Evolutionary conservation across 225 moss, liverwort and hornwort species (phyloP), one percentile per base, ranked within the genome.

Genomic region (Marchantia paleacea): DNA sequence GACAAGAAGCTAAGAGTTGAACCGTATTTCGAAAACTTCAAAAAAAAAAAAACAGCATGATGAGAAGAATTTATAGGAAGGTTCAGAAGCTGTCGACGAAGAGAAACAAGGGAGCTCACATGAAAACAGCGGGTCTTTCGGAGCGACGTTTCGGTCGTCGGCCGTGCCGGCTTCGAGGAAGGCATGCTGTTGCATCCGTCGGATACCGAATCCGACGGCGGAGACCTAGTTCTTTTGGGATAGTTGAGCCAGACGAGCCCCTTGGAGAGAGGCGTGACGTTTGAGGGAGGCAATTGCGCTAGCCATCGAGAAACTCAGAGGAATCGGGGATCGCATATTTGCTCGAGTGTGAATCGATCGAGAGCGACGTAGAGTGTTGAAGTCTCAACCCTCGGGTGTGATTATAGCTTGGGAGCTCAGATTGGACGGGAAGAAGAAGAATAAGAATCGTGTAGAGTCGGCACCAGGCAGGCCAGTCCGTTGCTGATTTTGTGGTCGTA

Each of bases 101-200:
- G 20, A 49, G 71, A n/a, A 53, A 24, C 19, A 19, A 26, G 57
- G 25, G 53, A 55, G 29, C 15, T 75, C 75, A 57, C 57, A 30
- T 75, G 75, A 25, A 25, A 57, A 12, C 28, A 29, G 30, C 50
- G 13, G 52, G 75, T n/a, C 75, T 25, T 25, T 18, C 2, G 26
- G 54, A 54, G 25, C 55, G 75, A 60, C 75, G 75, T 10, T 76
- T 76, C 55, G n/a, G 31, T 60, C 31, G 60, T 76, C 31, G 39
- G 29, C 54, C 58, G 18, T 22, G 75, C 39, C 75, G 58, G 58
- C 75, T 31, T 8, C 31, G 10, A 10, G 19, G 58, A 47, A 39
- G 58, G 58, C 58, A 60, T 58, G 16, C 6, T 28, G 0, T 30
- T 15, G 7, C 16, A 76, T 9, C 31, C 75, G 57, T 39, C 31